These are phyloP conservation scores for Mrakiaceae sp. DNA, from an alignment of 1,284 basidiomycete genomes.

Conservation along the genomic window DNA sequence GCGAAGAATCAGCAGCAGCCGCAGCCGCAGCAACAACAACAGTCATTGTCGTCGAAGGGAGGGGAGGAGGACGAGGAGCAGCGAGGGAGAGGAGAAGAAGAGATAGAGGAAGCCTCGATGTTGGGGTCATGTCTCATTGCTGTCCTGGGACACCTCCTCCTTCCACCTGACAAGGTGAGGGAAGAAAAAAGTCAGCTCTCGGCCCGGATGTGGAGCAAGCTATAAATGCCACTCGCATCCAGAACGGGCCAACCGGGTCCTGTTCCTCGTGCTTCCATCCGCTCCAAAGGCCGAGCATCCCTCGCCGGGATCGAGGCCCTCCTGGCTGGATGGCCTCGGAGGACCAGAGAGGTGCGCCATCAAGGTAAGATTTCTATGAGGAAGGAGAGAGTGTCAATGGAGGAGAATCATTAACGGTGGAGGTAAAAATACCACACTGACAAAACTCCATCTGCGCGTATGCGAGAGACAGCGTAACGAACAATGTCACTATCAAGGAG, in stretches of 20 bases:
- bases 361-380: background rate
- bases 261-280: background rate
- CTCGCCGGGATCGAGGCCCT: background rate
- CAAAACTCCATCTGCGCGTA: too few species aligned
- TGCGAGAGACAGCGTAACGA: too few species aligned
- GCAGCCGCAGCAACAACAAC: too few species aligned
- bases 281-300: background rate
- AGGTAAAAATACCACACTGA: too few species aligned
- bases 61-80: background rate
- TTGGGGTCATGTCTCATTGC: too few species aligned
- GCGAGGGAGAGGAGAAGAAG: background rate
- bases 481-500: too few species aligned
- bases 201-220: background rate
- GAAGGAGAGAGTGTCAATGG: background rate
- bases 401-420: too few species aligned
- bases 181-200: background rate
- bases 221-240: background rate
- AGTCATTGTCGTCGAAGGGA: too few species aligned
- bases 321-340: background rate
- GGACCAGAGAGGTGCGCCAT: background rate
- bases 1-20: too few species aligned
- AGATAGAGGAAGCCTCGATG: background rate
- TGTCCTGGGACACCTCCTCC: too few species aligned
- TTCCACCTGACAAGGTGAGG: background rate
- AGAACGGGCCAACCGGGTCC: background rate